Base-by-base conservation (phyloP, 176 grass and related monocot genomes). In the Carex parvula region DNA sequence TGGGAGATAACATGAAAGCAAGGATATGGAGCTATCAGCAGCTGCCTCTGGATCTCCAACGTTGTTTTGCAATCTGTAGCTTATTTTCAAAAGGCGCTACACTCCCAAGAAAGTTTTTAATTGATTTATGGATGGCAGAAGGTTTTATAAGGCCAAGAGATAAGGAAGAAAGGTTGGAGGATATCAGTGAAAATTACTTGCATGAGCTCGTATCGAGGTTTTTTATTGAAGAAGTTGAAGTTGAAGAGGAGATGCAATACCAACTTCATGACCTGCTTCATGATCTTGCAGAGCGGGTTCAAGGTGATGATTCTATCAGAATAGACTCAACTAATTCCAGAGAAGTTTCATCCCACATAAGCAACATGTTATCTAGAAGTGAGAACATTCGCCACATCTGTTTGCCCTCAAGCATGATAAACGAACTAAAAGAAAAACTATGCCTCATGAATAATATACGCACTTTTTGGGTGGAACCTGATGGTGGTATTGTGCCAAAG, bases 31-130 rank as follows among this genome's bases (percentile, higher is more conserved):
- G 63, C 26, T 65, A 65, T 33, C 63, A 65, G 0, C 22, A 32
- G 3, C 1, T 65, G 9, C 2, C 22, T 13, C 3, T 0, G 0
- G 10, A 65, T 32, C 63, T 65, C 12, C 63, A 65, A 65, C 22
- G 63, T 13, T 65, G 63, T 5, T 65, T 65, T 33, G 22, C 63
- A 65, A 15, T 65, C 14, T 65, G 63, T 0, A 1, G 63, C 3
- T 15, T 65, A 65, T 65, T 65, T 5, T 12, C 26, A 4, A 65
- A 65, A 65, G 63, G 26, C 0, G 0, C 0, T 10, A 3, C 0
- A 0, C 15, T 5, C 2, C 26, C 10, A 8, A 8, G 7, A 8
- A 0, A 0, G 0, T 6, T 2, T 0, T 4, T 33, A 11, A 15
- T 65, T 32, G 0, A 4, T 1, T 33, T 65, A 0, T 65, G 63